These are phyloP conservation scores for Vitis hybrid DNA, from an alignment of 177 flowering plant genomes.

Conservation along the genomic window DNA sequence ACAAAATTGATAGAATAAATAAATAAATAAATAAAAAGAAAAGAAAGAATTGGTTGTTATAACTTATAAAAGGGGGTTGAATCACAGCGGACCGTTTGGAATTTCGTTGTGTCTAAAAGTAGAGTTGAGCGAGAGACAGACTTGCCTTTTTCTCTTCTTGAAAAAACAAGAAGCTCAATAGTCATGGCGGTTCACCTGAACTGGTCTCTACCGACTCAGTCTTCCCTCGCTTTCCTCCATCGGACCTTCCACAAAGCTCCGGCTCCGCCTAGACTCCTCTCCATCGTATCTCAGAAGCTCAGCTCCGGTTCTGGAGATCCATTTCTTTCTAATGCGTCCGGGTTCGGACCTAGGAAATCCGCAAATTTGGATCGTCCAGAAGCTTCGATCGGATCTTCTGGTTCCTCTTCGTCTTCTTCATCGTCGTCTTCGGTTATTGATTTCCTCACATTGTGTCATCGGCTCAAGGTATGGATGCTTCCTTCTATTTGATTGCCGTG, in stretches of 20 bases:
- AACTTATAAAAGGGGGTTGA: no score
- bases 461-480: slow-evolving; percentile 59
- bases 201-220: slow-evolving; percentile 14
- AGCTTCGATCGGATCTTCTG: slow-evolving; percentile 13
- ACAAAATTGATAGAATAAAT: no score
- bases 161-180: neutral
- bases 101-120: no score
- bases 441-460: slow-evolving; percentile 81
- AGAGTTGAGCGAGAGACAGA: neutral
- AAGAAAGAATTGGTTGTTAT: no score
- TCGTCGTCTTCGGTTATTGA: slow-evolving; percentile 65
- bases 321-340: slow-evolving; percentile 11
- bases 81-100: no score
- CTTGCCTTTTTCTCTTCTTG: neutral
- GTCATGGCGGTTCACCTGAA: slow-evolving; percentile 30
- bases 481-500: neutral
- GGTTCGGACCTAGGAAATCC: slow-evolving; percentile 20
- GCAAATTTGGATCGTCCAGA: slow-evolving; percentile 5
- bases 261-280: slow-evolving; percentile 18
- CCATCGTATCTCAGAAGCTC: slow-evolving; percentile 20
- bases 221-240: slow-evolving; percentile 14
- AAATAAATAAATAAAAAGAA: no score
- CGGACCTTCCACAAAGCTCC: slow-evolving; percentile 18
- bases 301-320: slow-evolving; percentile 12
- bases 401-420: slow-evolving; percentile 23